Evolutionary conservation across 2,329 filamentous ascomycete genomes (phyloP).

Genomic region (Ceratocystis cacaofunesta): DNA sequence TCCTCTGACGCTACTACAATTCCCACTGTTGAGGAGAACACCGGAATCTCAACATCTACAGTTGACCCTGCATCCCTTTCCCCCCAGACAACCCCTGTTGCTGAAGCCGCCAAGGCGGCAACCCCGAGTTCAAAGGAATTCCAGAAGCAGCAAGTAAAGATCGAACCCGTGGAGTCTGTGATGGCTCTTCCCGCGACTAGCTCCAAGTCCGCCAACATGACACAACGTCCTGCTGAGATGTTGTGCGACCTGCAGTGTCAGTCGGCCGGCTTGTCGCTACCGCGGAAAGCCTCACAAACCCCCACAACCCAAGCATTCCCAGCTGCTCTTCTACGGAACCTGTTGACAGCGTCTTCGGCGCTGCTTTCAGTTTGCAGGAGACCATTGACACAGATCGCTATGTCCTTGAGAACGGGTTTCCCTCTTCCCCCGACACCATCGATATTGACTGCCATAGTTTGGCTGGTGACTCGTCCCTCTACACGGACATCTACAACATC

Average conservation of each 20-base stretch:
- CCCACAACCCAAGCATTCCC: constrained; percentile 4
- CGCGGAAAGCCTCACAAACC: constrained; percentile 17
- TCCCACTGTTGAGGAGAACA: background rate
- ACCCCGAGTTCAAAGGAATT: constrained; percentile 17
- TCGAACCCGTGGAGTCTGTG: constrained; percentile 17
- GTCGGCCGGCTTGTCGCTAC: constrained; percentile 51
- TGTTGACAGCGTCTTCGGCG: constrained; percentile 52
- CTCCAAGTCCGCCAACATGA: constrained; percentile 61
- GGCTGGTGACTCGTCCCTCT: constrained; percentile 43
- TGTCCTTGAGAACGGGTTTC: constrained; percentile 61
- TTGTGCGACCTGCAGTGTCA: constrained; percentile 99
- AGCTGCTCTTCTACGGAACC: constrained; percentile 41
- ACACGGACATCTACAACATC: constrained; percentile 36
- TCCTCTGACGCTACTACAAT: background rate
- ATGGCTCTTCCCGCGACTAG: constrained; percentile 14
- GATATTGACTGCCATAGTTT: constrained; percentile 53
- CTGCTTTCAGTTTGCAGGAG: constrained; percentile 54
- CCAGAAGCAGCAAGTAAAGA: constrained; percentile 20
- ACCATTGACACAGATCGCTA: constrained; percentile 58
- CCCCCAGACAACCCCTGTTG: constrained; percentile 38
- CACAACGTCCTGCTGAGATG: constrained; percentile 99
- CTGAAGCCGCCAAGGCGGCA: constrained; percentile 18
- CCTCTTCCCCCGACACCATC: constrained; percentile 55
- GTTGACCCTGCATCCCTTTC: constrained; percentile 49
- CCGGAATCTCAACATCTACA: constrained; percentile 29